A percentile compares a stretch with the other conserved stretches of the same genome.
Evolutionary conservation across 805 yeast genomes (phyloP).

Genomic region (Saccharomycopsis lassenensis): DNA sequence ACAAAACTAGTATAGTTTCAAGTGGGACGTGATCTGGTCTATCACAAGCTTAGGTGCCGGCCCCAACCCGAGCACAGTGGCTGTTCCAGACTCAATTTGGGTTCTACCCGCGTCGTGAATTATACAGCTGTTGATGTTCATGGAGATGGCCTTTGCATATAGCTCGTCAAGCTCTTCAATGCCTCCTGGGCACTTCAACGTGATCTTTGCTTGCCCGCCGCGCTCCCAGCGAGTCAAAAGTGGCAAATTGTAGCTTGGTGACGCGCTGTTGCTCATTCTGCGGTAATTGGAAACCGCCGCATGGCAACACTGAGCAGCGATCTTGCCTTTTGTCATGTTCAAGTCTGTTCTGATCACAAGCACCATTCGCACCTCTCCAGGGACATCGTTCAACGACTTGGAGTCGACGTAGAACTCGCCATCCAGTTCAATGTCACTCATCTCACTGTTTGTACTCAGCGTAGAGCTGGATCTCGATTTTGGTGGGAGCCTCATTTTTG

Average conservation of each 20-base stretch:
- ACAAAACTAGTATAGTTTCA: constrained; percentile 50
- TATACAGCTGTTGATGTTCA: constrained; percentile 67
- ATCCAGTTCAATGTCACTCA: constrained; percentile 33
- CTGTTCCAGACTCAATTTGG: constrained; percentile 91
- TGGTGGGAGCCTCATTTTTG: neutral
- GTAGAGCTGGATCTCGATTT: neutral
- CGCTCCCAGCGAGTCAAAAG: constrained; percentile 67
- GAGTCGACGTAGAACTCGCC: constrained; percentile 53
- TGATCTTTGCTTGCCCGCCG: constrained; percentile 88
- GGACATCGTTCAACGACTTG: constrained; percentile 46
- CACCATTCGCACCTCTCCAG: constrained; percentile 81
- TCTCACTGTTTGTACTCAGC: neutral
- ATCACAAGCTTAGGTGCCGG: constrained; percentile 83
- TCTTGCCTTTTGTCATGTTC: constrained; percentile 89
- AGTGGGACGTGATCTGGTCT: constrained; percentile 71
- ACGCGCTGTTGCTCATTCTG: constrained; percentile 14
- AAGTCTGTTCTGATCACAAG: constrained; percentile 80
- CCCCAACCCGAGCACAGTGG: constrained; percentile 93
- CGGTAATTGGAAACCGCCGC: constrained; percentile 91
- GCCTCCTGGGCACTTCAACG: constrained; percentile 60
- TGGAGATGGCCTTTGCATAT: constrained; percentile 68
- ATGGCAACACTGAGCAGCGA: constrained; percentile 96
- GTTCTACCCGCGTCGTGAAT: constrained; percentile 97
- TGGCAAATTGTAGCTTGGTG: constrained; percentile 37
- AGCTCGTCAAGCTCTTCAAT: constrained; percentile 64